phyloP scores from a whole-genome alignment of 768 basidiomycete species.

The Russula olivacea region DNA sequence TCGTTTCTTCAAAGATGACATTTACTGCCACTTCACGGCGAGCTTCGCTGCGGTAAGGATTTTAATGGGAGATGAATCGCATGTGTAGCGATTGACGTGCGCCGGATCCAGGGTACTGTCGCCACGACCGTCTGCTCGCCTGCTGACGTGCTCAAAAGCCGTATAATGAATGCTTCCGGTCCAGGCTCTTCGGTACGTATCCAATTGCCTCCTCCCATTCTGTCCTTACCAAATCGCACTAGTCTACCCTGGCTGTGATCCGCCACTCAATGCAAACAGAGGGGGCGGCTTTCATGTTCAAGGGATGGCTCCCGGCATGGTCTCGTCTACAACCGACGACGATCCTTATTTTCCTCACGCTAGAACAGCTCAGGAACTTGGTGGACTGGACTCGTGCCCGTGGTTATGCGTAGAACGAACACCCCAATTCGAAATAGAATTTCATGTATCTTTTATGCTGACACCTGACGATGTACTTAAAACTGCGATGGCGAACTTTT shows the following conservation, averaged over 20 bases:
- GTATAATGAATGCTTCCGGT: slow-evolving; percentile 86
- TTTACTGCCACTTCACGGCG: slow-evolving; percentile 75
- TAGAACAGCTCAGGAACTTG: slow-evolving; percentile 72
- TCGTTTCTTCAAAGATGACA: slow-evolving; percentile 73
- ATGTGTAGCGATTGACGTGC: neutral
- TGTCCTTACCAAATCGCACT: neutral
- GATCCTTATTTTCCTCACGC: slow-evolving; percentile 78
- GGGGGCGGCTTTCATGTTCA: slow-evolving; percentile 88
- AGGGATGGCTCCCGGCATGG: slow-evolving; percentile 89
- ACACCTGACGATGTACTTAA: slow-evolving; percentile 19
- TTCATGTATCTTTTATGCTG: neutral
- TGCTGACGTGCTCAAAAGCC: slow-evolving; percentile 82
- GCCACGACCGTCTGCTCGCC: slow-evolving; percentile 88
- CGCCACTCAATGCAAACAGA: slow-evolving; percentile 61
- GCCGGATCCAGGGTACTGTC: slow-evolving; percentile 58
- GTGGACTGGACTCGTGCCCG: slow-evolving; percentile 49
- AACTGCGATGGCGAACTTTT: neutral
- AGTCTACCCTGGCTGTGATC: slow-evolving; percentile 72
- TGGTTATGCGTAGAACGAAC: slow-evolving; percentile 10
- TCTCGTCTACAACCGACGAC: slow-evolving; percentile 80
- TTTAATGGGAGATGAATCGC: neutral
- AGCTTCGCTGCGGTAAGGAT: slow-evolving; percentile 73
- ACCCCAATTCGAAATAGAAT: neutral
- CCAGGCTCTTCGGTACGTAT: slow-evolving; percentile 64
- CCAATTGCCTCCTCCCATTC: neutral